Evolutionary conservation across 1,139 yeast genomes (phyloP).

Genomic region (Yamadazyma triangularis): DNA sequence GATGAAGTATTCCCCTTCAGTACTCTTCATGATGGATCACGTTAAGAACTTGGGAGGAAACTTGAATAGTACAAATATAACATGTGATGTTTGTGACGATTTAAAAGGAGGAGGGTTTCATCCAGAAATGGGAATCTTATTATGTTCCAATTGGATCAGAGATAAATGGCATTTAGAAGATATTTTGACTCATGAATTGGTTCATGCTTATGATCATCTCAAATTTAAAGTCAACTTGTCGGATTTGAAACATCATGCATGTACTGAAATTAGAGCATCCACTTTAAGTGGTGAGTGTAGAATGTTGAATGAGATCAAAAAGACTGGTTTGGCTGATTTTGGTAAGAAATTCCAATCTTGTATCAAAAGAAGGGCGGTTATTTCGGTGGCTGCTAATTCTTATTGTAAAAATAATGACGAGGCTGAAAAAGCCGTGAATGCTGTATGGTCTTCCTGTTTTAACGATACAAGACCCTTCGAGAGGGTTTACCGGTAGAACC

Average conservation of each 20-base stretch:
- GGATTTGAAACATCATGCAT: conserved; percentile 88
- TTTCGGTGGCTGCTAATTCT: conserved; percentile 86
- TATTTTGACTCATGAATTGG: conserved; percentile 84
- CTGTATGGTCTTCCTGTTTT: conserved; percentile 91
- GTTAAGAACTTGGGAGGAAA: conserved; percentile 67
- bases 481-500: conserved; percentile 76
- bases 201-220: conserved; percentile 89
- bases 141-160: conserved; percentile 81
- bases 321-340: conserved; percentile 57
- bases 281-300: conserved; percentile 95
- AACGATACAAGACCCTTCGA: conserved; percentile 96
- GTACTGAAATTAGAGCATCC: conserved; percentile 93
- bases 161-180: conserved; percentile 86
- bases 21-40: conserved; percentile 83
- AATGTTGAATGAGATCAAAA: conserved; percentile 75
- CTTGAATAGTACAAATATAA: conserved; percentile 42
- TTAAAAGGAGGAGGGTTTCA: conserved; percentile 91
- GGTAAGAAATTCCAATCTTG: conserved; percentile 87
- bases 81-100: conserved; percentile 83
- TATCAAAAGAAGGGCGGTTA: conserved; percentile 79
- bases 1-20: conserved; percentile 76
- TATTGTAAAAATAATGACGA: conserved; percentile 64
- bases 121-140: conserved; percentile 78
- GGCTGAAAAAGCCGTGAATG: conserved; percentile 76
- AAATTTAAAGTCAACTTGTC: conserved; percentile 83